Evolutionary conservation across 2,329 filamentous ascomycete species (phyloP).

Genomic region (Purpureocillium lavendulum): DNA sequence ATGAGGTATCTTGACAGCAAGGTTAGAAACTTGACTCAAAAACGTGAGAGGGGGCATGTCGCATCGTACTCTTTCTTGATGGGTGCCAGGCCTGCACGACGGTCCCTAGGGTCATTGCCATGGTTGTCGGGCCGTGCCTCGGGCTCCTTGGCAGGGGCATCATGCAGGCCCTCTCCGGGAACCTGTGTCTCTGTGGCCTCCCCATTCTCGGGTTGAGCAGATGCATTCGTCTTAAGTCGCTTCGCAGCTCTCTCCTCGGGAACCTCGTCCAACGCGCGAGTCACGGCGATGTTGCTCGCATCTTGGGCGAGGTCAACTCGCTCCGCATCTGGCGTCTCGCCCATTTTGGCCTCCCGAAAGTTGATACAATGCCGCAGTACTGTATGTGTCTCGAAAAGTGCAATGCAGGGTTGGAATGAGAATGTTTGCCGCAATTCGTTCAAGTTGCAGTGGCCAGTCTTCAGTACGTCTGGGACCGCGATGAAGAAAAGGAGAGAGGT

Average conservation of each 20-base stretch:
- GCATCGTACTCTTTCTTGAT: conserved; percentile 75
- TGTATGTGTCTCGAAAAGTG: too few species aligned
- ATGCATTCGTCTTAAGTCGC: conserved; percentile 44
- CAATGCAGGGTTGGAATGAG: too few species aligned
- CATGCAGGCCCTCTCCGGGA: conserved; percentile 12
- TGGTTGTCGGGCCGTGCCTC: conserved; percentile 10
- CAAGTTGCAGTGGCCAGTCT: too few species aligned
- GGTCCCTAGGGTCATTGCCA: conserved; percentile 15
- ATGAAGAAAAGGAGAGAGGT: too few species aligned
- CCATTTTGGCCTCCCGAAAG: too few species aligned
- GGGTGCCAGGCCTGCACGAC: conserved; percentile 53
- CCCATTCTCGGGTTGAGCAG: conserved; percentile 9
- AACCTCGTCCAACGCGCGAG: neutral
- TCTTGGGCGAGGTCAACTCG: conserved; percentile 6
- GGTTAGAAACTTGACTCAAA: conserved; percentile 7
- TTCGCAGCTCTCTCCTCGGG: conserved; percentile 42
- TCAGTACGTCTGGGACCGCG: too few species aligned
- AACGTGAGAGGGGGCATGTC: too few species aligned
- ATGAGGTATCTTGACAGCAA: conserved; percentile 31
- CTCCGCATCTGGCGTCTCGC: conserved; percentile 14
- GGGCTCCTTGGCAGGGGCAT: conserved; percentile 6
- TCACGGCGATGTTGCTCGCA: neutral
- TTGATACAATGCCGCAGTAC: too few species aligned
- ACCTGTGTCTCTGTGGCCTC: conserved; percentile 4
- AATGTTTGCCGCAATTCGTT: too few species aligned